Conservation (phyloP, 495 filamentous ascomycete species). For the Podospora comata region DNA sequence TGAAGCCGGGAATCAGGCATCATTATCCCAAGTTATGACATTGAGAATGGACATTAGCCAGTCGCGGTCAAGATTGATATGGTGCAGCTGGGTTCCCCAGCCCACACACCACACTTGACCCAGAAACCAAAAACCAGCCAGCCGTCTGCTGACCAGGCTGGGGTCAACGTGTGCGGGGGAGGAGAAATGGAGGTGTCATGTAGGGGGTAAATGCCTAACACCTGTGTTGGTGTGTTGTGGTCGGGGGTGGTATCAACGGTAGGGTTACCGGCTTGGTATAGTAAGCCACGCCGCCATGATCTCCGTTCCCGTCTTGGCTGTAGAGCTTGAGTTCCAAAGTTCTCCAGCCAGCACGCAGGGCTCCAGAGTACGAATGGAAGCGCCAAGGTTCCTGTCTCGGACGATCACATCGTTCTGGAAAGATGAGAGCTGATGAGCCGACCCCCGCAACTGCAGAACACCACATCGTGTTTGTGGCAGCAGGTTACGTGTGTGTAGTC, state of each 20-base stretch:
- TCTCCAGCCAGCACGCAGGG: background rate
- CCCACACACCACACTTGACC: background rate
- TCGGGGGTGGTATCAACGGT: background rate
- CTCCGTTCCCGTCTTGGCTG: background rate
- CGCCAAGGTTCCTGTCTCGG: background rate
- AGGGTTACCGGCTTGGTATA: background rate
- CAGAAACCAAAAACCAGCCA: background rate
- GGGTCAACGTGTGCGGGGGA: background rate
- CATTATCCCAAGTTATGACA: background rate
- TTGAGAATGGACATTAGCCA: background rate
- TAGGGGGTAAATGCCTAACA: background rate
- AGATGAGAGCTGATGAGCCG: background rate
- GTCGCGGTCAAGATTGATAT: background rate
- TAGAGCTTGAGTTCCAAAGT: background rate
- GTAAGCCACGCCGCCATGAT: background rate
- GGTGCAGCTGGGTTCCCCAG: background rate
- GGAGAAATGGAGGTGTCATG: background rate
- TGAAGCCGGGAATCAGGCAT: background rate
- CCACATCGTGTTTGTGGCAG: constrained; percentile 8
- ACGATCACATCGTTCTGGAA: constrained; percentile 16
- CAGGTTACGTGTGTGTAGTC: constrained; percentile 16
- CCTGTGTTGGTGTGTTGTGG: no score
- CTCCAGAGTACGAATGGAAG: background rate
- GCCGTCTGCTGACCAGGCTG: background rate
- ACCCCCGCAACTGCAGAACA: background rate